Evolutionary conservation across 2,329 filamentous ascomycete genomes (phyloP).

Genomic region (Fusarium dlaminii): DNA sequence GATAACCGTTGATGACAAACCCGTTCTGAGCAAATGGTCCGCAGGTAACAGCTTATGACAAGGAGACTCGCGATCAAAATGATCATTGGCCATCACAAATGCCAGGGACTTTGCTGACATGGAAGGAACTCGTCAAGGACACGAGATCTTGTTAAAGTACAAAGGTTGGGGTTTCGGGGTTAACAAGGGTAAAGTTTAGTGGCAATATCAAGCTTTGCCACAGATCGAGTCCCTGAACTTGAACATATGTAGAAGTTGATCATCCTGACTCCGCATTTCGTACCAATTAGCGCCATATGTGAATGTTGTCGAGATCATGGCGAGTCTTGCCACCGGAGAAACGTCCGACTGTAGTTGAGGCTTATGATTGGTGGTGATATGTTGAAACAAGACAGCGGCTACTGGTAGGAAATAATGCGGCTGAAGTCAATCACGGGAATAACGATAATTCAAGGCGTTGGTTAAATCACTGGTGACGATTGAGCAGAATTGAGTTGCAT

Average conservation of each 20-base stretch:
- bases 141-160: background rate
- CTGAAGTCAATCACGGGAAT: background rate
- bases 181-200: background rate
- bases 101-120: background rate
- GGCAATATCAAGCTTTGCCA: conserved; percentile 14
- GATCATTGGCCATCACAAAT: background rate
- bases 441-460: background rate
- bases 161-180: background rate
- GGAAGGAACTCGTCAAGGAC: no score
- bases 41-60: no score
- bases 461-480: background rate
- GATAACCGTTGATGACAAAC: no score
- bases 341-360: background rate
- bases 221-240: background rate
- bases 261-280: background rate
- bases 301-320: background rate
- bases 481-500: background rate
- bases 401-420: background rate
- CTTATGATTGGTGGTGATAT: background rate
- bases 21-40: background rate
- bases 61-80: background rate
- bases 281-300: background rate
- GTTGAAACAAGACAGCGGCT: background rate
- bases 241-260: background rate
- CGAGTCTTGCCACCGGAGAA: background rate